phyloP scores from a whole-genome alignment of 768 basidiomycete species.

The Dioszegia aurantiaca region DNA sequence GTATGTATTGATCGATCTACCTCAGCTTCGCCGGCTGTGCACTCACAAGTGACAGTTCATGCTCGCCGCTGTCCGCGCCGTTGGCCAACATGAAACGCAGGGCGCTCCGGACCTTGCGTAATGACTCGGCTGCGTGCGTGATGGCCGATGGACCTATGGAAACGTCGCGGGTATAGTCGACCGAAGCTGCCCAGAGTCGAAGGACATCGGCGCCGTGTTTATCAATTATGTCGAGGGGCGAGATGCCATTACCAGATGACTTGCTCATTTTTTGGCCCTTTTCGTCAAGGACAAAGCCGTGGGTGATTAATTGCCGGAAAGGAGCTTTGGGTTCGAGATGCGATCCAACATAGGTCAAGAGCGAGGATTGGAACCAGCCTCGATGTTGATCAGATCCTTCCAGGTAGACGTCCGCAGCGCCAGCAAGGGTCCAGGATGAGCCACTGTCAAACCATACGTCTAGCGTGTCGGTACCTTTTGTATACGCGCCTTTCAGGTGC shows the following conservation, averaged over 20 bases:
- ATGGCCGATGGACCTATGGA: conserved; percentile 76
- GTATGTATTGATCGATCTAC: conserved; percentile 78
- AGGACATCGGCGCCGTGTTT: conserved; percentile 84
- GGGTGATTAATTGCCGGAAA: conserved; percentile 80
- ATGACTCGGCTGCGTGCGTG: conserved; percentile 67
- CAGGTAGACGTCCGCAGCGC: conserved; percentile 74
- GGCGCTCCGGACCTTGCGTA: conserved; percentile 82
- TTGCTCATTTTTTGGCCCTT: conserved; percentile 95
- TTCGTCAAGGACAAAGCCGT: conserved; percentile 94
- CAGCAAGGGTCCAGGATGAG: conserved; percentile 73
- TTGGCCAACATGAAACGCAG: conserved; percentile 83
- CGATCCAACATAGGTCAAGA: conserved; percentile 68
- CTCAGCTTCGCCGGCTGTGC: conserved; percentile 9
- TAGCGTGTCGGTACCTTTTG: conserved; percentile 93
- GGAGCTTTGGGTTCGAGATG: conserved; percentile 57
- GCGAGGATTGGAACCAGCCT: conserved; percentile 96
- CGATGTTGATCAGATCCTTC: conserved; percentile 98
- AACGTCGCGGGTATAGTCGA: conserved; percentile 85
- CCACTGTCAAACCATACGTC: conserved; percentile 99
- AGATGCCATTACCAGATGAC: conserved; percentile 84
- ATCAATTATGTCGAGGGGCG: conserved; percentile 73
- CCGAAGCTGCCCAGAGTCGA: conserved; percentile 85
- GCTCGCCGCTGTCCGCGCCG: conserved; percentile 48
- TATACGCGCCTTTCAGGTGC: conserved; percentile 66
- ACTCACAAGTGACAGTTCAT: not conserved